These are phyloP conservation scores for Paecilomyces sp. DNA, from an alignment of 2,329 filamentous ascomycete genomes.

Conservation along the genomic window DNA sequence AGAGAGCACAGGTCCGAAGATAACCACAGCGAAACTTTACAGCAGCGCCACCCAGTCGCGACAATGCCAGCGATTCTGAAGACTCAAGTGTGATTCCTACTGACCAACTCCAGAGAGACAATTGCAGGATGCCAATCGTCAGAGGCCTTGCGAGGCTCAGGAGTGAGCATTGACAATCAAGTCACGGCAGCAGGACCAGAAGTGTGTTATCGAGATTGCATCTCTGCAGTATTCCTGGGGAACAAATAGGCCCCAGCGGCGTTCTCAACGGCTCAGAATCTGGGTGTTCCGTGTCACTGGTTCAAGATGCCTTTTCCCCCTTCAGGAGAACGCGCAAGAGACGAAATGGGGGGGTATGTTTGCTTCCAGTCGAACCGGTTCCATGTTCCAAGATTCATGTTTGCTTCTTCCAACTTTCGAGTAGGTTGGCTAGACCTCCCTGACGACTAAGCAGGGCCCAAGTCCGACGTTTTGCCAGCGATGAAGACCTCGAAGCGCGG, in stretches of 20 bases:
- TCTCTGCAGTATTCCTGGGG: background rate
- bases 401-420: background rate
- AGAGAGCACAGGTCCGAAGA: background rate
- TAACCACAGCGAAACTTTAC: background rate
- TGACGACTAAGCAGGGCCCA: background rate
- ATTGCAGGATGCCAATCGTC: background rate
- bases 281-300: background rate
- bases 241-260: background rate
- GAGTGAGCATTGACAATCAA: background rate
- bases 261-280: background rate
- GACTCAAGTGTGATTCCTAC: background rate
- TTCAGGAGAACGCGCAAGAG: background rate
- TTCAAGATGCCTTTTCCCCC: background rate
- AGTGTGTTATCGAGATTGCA: background rate
- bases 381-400: background rate
- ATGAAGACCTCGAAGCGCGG: background rate
- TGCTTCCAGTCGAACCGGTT: background rate
- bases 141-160: background rate
- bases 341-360: background rate
- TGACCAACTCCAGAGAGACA: background rate
- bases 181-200: background rate
- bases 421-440: background rate
- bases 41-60: background rate
- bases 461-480: background rate
- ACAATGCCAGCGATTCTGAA: background rate